A percentile compares a stretch with the other conserved stretches of the same genome.
phyloP scores from a whole-genome alignment of 148 eudicot genomes.

The Fagopyrum homotropicum region DNA sequence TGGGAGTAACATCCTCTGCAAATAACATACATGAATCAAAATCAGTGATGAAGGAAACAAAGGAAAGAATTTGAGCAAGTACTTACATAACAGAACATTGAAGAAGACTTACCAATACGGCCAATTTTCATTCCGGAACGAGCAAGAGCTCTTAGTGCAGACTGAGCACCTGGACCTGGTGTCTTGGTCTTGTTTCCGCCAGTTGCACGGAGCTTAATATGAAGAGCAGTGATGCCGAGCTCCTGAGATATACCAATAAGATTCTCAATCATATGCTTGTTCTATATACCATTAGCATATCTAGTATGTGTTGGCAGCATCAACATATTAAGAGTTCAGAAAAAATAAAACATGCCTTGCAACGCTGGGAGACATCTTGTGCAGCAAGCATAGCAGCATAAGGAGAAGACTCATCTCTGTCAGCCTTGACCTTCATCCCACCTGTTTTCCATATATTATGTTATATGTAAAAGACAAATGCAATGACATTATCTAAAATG shows the following conservation, averaged over 20 bases:
- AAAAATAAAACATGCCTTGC: constrained; percentile 43
- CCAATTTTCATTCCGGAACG: constrained; percentile 88
- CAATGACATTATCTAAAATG: not conserved
- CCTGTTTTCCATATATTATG: constrained; percentile 23
- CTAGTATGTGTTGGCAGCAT: not conserved
- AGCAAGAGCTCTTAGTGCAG: constrained; percentile 80
- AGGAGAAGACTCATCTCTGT: constrained; percentile 84
- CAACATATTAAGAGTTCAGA: not conserved
- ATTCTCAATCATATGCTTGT: not conserved
- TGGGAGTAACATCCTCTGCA: constrained; percentile 90
- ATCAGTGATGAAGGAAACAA: not conserved
- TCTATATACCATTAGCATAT: too few species aligned
- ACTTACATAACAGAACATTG: not conserved
- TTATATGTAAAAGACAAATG: not conserved
- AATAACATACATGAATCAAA: not conserved
- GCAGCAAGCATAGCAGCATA: constrained; percentile 97
- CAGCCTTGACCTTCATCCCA: constrained; percentile 92
- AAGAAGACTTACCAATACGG: constrained; percentile 51
- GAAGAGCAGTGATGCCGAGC: constrained; percentile 74
- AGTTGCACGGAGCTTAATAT: constrained; percentile 78
- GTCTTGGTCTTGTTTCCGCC: constrained; percentile 91
- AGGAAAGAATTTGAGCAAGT: not conserved
- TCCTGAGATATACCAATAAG: constrained; percentile 28
- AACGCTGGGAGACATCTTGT: constrained; percentile 63
- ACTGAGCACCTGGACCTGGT: constrained; percentile 92